A percentile compares a stretch with the other conserved stretches of the same genome.
phyloP scores from a whole-genome alignment of 2,329 filamentous ascomycete species.

The Stachybotrys echinatus region DNA sequence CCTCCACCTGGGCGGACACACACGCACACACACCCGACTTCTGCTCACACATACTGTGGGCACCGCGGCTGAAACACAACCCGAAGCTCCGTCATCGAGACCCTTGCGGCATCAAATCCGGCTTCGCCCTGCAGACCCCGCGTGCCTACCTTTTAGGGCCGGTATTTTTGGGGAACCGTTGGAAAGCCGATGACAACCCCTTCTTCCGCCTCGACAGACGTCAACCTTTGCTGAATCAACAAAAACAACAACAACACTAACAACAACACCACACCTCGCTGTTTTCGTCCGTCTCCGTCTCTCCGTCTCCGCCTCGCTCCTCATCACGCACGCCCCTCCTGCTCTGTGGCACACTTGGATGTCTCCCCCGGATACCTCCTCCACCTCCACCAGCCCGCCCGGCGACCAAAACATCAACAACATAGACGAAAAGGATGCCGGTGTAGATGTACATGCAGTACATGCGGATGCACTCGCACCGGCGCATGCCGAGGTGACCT shows the following conservation, averaged over 20 bases:
- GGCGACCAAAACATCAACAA: slow-evolving; percentile 20
- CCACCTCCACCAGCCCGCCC: slow-evolving; percentile 19
- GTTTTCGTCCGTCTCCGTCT: background rate
- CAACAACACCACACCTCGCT: too few relatives aligned
- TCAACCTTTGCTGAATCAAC: too few relatives aligned
- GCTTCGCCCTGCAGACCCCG: background rate
- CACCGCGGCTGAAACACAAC: background rate
- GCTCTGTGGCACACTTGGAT: slow-evolving; percentile 19
- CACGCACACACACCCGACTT: too few relatives aligned
- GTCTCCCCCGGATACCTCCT: slow-evolving; percentile 27
- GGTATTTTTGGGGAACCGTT: background rate
- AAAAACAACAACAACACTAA: too few relatives aligned
- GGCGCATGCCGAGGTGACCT: slow-evolving; percentile 21
- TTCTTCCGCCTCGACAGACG: too few relatives aligned
- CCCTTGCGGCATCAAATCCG: background rate
- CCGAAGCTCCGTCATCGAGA: background rate
- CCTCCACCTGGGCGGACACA: too few relatives aligned
- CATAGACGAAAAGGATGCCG: slow-evolving; percentile 10
- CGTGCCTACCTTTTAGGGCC: background rate
- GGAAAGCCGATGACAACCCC: background rate
- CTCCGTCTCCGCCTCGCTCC: background rate
- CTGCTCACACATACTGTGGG: background rate
- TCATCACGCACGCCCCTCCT: too few relatives aligned
- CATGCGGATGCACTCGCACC: too few relatives aligned
- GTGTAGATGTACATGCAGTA: too few relatives aligned